Evolutionary conservation across 2,329 filamentous ascomycete species (phyloP), one percentile per base, ranked within the genome.

Genomic region (Alternaria longipes): DNA sequence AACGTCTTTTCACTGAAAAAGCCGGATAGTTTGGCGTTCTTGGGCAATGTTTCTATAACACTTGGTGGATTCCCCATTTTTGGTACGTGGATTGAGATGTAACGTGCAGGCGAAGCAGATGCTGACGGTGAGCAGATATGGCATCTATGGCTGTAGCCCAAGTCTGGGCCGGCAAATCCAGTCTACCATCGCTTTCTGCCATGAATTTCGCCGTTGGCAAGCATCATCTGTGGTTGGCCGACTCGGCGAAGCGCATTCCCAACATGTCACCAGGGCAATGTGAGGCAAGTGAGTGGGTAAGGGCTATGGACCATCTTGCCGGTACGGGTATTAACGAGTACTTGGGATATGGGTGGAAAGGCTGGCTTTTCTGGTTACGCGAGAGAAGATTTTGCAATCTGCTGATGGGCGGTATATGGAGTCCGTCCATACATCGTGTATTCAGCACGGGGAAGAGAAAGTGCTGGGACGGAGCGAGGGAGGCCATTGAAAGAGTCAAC

Each of bases 121-220:
- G 12, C 46, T 49, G 18, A 49, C 46, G 20, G 32, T 8, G 46
- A 24, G 0, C 28, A 49, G 83, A 85, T 59, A 70, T 85, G 38
- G 78, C 76, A 5, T 72, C 78, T 40, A 83, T 83, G 81, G 80
- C 79, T 2, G 66, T 85, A 6, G 78, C 80, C 1, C 82, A 84
- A 56, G 69, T 83, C 16, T 85, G 80, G 79, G 75, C 77, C 4
- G 81, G 79, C 1, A 74, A 71, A 3, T 77, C 76, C 0, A 22
- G 50, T 0, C 74, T 85, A 0, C 83, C 83, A 0, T 59, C 78
- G 0, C 46, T 54, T 2, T 30, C 51, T 0, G 74, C 74, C 1
- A 84, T 85, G 60, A 26, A 54, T 3, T 16, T 20, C 2, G 62
- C 57, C 3, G 64, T 71, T 1, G 38, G 56, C 8, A 30, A 55